Conservation (phyloP, 2,329 filamentous ascomycete genomes). For the Alternaria solani region DNA sequence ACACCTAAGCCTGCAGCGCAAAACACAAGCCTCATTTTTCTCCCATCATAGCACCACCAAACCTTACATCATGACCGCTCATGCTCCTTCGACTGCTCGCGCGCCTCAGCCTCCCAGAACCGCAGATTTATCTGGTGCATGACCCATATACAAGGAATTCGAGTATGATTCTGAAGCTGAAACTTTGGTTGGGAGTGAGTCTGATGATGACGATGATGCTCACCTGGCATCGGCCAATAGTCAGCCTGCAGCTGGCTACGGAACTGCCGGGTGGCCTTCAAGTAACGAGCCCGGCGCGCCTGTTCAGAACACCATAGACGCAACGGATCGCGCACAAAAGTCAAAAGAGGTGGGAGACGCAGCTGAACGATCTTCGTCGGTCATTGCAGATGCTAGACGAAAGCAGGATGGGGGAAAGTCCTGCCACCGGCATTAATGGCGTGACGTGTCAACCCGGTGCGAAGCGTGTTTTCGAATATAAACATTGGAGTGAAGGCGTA, state of each 20-base stretch:
- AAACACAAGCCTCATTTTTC: not conserved
- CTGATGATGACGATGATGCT: slow-evolving; percentile 11
- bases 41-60: not conserved
- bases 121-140: slow-evolving; percentile 11
- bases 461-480: not conserved
- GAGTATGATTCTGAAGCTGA: slow-evolving; percentile 12
- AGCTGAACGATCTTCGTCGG: not conserved
- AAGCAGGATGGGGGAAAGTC: not conserved
- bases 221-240: not conserved
- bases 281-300: slow-evolving; percentile 1
- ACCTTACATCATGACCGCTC: not conserved
- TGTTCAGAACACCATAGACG: not conserved
- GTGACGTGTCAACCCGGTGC: not conserved
- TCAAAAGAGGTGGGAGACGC: not conserved
- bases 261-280: not conserved
- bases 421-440: not conserved
- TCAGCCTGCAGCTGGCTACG: slow-evolving; percentile 7
- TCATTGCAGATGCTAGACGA: not conserved
- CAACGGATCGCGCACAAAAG: not conserved
- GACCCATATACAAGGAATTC: slow-evolving; percentile 3
- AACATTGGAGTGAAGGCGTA: not conserved
- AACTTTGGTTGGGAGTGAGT: slow-evolving; percentile 10
- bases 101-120: not conserved
- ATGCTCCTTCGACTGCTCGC: not conserved
- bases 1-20: not conserved